Conservation (phyloP, 2,329 filamentous ascomycete genomes). For the Sarocladiaceae sp. region DNA sequence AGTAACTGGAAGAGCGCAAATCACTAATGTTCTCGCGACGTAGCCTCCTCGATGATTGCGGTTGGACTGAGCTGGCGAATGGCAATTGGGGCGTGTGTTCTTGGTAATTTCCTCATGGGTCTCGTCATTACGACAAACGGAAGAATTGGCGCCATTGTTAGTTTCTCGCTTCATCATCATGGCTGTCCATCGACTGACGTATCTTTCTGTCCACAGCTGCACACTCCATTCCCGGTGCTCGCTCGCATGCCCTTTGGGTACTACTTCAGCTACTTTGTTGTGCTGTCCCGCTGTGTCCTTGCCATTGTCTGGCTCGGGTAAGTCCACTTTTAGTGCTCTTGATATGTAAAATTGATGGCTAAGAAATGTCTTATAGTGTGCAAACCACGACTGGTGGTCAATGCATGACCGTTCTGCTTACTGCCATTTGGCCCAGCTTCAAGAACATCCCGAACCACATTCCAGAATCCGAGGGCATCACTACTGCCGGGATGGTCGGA, state of each 20-base stretch:
- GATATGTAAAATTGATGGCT: not conserved
- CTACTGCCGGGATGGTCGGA: constrained; percentile 49
- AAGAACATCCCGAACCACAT: constrained; percentile 48
- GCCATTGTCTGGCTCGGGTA: constrained; percentile 4
- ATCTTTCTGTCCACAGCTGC: constrained; percentile 16
- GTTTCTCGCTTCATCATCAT: constrained; percentile 4
- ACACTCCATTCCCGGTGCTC: constrained; percentile 31
- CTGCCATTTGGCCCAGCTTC: constrained; percentile 51
- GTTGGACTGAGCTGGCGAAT: constrained; percentile 4
- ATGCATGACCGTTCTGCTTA: constrained; percentile 7
- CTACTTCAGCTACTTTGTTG: constrained; percentile 25
- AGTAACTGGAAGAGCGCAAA: constrained; percentile 5
- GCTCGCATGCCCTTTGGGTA: constrained; percentile 32
- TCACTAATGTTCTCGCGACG: constrained; percentile 2
- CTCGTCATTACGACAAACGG: constrained; percentile 3
- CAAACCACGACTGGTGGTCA: not conserved
- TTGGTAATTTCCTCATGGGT: constrained; percentile 3
- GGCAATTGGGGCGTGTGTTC: constrained; percentile 3
- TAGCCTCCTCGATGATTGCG: constrained; percentile 3
- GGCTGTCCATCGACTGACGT: constrained; percentile 4
- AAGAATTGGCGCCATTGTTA: constrained; percentile 1
- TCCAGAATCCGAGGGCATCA: constrained; percentile 46
- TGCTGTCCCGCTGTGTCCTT: constrained; percentile 16
- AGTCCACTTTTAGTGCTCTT: constrained; percentile 1
- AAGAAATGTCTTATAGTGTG: constrained; percentile 5